Percentiles rank a stretch among this genome's conserved stretches.
Evolutionary conservation across 2,329 filamentous ascomycete species (phyloP).

Genomic region (Venturia asperata): DNA sequence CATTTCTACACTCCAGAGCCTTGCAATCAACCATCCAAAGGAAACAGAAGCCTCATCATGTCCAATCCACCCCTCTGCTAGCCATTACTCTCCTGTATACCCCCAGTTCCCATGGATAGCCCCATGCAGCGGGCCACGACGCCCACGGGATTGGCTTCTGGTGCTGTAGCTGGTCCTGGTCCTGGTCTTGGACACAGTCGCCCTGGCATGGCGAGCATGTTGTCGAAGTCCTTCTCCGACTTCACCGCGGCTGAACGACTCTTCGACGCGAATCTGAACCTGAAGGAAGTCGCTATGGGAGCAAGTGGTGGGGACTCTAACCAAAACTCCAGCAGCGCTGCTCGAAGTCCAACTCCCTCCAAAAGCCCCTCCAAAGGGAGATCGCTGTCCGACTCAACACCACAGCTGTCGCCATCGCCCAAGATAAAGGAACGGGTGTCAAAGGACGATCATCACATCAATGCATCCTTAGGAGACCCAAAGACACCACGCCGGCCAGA

Average conservation of each 20-base stretch:
- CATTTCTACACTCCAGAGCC: not conserved
- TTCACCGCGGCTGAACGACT: not conserved
- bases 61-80: not conserved
- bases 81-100: not conserved
- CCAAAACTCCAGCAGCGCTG: not conserved
- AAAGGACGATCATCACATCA: slow-evolving; percentile 40
- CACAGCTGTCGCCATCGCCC: slow-evolving; percentile 40
- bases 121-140: not conserved
- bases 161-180: not conserved
- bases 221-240: slow-evolving; percentile 2
- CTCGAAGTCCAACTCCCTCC: slow-evolving; percentile 27
- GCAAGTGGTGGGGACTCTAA: slow-evolving; percentile 4
- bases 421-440: slow-evolving; percentile 38
- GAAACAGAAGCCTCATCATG: not conserved
- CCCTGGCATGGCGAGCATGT: slow-evolving; percentile 4
- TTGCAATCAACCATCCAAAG: not conserved
- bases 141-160: not conserved
- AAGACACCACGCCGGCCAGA: slow-evolving; percentile 64
- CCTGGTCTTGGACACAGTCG: not conserved
- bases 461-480: slow-evolving; percentile 23
- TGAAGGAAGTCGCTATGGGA: slow-evolving; percentile 1
- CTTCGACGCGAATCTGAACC: not conserved
- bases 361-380: slow-evolving; percentile 36
- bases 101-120: not conserved
- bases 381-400: slow-evolving; percentile 40